Evolutionary conservation across 129 eudicot genomes (phyloP), one percentile per base, ranked within the genome.

Genomic region (Artemisia annua): DNA sequence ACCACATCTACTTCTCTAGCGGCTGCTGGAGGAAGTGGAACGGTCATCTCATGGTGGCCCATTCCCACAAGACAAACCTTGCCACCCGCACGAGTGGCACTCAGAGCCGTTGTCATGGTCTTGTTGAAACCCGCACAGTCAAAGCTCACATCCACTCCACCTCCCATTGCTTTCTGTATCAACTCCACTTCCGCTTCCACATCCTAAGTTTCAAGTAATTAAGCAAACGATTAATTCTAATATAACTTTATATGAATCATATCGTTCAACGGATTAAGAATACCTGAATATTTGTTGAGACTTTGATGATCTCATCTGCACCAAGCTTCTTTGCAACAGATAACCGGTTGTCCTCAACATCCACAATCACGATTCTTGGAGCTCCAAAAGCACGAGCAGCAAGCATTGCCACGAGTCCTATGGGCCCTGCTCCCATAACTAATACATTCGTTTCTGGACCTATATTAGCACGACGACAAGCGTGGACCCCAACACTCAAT

Each of bases 1-100:
- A 88, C 70, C 70, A 88, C 86, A 71, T 88, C 91, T 35, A 86
- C 91, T 82, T 88, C 96, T 84, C 96, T 85, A 62, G 89, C 94
- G 1, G 94, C 90, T 1, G 94, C 90, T 18, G 86, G 90, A 17
- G 94, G 83, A 17, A 88, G 94, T 5, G 94, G 94, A 50, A 88
- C 84, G 17, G 82, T 88, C 94, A 88, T 88, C 80, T 77, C 94
- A 17, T 70, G 66, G 63, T 88, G 94, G 20, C 88, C 94, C 90
- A 88, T 80, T 66, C 94, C 94, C 71, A 88, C 89, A 11, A 83
- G 86, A 76, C 94, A 88, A 13, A 88, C 88, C 60, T 83, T 88
- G 63, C 94, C 94, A 2, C 94, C 94, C 8, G 90, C 69, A 32
- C 87, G 63, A 56, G 90, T 88, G 52, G 86, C 86, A 56, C 75